Percentiles rank a stretch among this genome's conserved stretches.
Evolutionary conservation across 1,284 basidiomycete genomes (phyloP).

Genomic region (Naganishia sp.): DNA sequence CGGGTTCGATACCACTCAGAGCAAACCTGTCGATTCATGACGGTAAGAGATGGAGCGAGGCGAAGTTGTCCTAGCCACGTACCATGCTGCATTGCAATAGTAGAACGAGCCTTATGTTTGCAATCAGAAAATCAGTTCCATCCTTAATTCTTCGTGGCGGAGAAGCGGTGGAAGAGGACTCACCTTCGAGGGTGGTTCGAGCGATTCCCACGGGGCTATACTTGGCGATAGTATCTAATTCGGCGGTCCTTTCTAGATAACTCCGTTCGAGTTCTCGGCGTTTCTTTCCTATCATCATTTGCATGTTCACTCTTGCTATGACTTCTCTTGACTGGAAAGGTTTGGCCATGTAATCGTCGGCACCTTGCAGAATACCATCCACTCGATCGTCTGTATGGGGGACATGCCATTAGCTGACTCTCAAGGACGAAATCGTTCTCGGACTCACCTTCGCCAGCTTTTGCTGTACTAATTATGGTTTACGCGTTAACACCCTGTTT

Average conservation of each 20-base stretch:
- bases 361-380: slow-evolving; percentile 50
- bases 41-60: slow-evolving; percentile 12
- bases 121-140: too few species aligned
- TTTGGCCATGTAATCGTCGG: slow-evolving; percentile 52
- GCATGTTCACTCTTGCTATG: slow-evolving; percentile 53
- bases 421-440: background rate
- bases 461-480: slow-evolving; percentile 33
- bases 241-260: slow-evolving; percentile 47
- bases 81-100: slow-evolving; percentile 42
- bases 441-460: slow-evolving; percentile 38
- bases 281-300: slow-evolving; percentile 49
- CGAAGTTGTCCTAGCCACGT: slow-evolving; percentile 43
- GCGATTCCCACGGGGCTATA: slow-evolving; percentile 51
- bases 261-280: slow-evolving; percentile 44
- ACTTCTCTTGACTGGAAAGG: slow-evolving; percentile 53
- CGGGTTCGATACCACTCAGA: slow-evolving; percentile 17
- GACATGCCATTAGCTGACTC: background rate
- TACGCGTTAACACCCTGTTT: too few species aligned
- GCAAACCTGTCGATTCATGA: slow-evolving; percentile 5
- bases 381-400: slow-evolving; percentile 36
- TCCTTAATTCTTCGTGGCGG: background rate
- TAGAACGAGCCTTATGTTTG: slow-evolving; percentile 4
- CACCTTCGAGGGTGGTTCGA: slow-evolving; percentile 43
- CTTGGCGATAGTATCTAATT: slow-evolving; percentile 50
- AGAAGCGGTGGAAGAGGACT: slow-evolving; percentile 26